A percentile compares a stretch with the other conserved stretches of the same genome.
phyloP scores from a whole-genome alignment of 768 basidiomycete species.

The Hygrophoropsis aurantiaca region DNA sequence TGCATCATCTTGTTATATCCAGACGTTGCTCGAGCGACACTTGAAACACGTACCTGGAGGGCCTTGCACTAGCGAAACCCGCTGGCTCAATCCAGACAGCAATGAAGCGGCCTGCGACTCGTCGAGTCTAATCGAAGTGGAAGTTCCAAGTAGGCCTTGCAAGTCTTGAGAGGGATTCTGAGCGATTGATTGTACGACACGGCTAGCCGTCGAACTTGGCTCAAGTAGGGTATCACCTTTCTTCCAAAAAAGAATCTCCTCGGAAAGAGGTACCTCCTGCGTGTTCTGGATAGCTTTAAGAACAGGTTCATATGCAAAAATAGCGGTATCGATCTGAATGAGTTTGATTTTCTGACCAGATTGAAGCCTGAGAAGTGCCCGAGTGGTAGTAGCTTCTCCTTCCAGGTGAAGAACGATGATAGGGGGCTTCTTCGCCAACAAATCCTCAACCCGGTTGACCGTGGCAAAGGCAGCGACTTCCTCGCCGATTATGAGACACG shows the following conservation, averaged over 20 bases:
- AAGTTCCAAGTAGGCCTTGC: constrained; percentile 28
- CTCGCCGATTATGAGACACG: constrained; percentile 46
- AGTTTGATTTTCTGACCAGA: constrained; percentile 35
- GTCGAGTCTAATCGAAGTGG: constrained; percentile 45
- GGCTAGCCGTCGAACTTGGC: constrained; percentile 1
- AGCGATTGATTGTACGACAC: constrained; percentile 23
- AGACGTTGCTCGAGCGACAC: not conserved
- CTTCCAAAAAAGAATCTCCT: constrained; percentile 53
- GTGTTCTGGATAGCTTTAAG: constrained; percentile 50
- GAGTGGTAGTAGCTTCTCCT: constrained; percentile 34
- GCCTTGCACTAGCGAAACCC: constrained; percentile 59
- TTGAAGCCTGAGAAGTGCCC: constrained; percentile 38
- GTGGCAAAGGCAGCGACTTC: constrained; percentile 51
- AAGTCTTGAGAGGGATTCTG: constrained; percentile 39
- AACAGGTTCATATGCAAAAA: constrained; percentile 60
- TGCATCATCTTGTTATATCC: not conserved
- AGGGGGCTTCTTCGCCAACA: constrained; percentile 43
- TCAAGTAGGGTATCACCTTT: constrained; percentile 7
- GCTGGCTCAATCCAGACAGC: constrained; percentile 49
- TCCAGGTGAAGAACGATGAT: constrained; percentile 51
- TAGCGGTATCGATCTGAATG: constrained; percentile 54
- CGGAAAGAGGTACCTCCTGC: constrained; percentile 39
- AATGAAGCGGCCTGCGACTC: constrained; percentile 42
- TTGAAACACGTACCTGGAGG: constrained; percentile 51
- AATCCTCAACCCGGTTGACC: constrained; percentile 50